Evolutionary conservation across 192 early-diverging fungal species (phyloP).

Genomic region (Jimgerdemannia flammicorona): DNA sequence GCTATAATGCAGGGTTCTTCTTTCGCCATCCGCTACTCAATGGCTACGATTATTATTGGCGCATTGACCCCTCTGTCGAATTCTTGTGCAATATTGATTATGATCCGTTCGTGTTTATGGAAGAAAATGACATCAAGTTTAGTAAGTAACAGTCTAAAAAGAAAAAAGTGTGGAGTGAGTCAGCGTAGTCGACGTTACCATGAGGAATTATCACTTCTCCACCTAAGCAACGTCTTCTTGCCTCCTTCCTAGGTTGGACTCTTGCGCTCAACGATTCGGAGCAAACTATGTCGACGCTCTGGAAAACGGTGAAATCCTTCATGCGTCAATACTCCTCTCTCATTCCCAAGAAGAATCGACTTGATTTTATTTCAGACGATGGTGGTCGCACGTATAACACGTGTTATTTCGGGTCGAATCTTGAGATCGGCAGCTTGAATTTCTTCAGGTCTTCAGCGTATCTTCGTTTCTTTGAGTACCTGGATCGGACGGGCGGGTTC

Average conservation of each 20-base stretch:
- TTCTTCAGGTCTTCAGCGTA: constrained; percentile 60
- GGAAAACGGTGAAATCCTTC: constrained; percentile 58
- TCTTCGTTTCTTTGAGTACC: constrained; percentile 60
- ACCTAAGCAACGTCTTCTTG: not conserved
- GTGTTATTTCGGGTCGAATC: constrained; percentile 91
- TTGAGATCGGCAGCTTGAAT: constrained; percentile 61
- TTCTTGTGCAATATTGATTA: constrained; percentile 82
- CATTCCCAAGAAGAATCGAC: constrained; percentile 30
- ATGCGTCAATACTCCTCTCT: constrained; percentile 43
- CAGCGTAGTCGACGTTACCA: not conserved
- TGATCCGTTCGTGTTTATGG: constrained; percentile 84
- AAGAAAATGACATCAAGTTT: constrained; percentile 74
- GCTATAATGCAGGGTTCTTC: constrained; percentile 76
- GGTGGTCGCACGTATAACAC: constrained; percentile 60
- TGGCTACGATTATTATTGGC: constrained; percentile 83
- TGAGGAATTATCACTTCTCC: not conserved
- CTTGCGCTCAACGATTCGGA: constrained; percentile 69
- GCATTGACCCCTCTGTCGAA: constrained; percentile 81
- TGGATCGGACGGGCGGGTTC: constrained; percentile 78
- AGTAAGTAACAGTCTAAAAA: constrained; percentile 23
- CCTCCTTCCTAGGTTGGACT: constrained; percentile 49
- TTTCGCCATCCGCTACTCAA: constrained; percentile 65
- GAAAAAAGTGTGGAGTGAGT: not conserved
- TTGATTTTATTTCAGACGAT: constrained; percentile 54
- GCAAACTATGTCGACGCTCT: constrained; percentile 69